These are phyloP conservation scores for Mycena crocata DNA, from an alignment of 768 basidiomycete genomes.

Conservation along the genomic window DNA sequence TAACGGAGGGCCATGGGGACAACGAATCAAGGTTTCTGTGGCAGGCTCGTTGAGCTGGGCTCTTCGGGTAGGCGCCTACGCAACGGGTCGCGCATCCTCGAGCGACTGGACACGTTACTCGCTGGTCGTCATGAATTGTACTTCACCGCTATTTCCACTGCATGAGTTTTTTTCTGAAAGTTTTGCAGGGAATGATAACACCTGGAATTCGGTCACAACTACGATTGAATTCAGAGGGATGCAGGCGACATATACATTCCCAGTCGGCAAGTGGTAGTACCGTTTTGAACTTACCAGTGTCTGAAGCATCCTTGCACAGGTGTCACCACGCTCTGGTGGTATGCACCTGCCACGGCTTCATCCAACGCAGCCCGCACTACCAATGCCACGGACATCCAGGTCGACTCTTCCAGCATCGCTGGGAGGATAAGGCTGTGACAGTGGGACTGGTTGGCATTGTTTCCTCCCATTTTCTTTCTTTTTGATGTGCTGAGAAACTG, in stretches of 20 bases:
- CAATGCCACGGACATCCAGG: background rate
- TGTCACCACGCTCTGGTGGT: conserved; percentile 24
- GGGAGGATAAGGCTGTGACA: background rate
- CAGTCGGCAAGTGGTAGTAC: conserved; percentile 65
- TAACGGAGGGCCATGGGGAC: conserved; percentile 73
- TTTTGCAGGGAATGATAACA: conserved; percentile 59
- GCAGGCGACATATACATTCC: conserved; percentile 83
- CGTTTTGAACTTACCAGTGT: background rate
- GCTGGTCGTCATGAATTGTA: conserved; percentile 80
- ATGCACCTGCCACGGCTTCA: background rate
- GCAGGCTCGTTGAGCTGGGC: conserved; percentile 67
- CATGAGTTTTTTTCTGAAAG: background rate
- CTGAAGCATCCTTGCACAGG: too few species aligned
- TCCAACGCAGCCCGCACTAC: background rate
- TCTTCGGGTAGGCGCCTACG: conserved; percentile 72
- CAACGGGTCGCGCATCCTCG: conserved; percentile 65
- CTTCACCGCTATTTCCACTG: conserved; percentile 15
- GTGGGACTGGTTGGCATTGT: too few species aligned
- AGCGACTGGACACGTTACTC: conserved; percentile 74
- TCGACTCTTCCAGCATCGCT: background rate
- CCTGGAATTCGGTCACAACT: conserved; percentile 67
- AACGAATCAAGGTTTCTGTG: conserved; percentile 74
- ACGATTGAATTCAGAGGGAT: conserved; percentile 75
- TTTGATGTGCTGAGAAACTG: too few species aligned
- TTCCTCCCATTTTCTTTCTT: too few species aligned